A percentile compares a stretch with the other conserved stretches of the same genome.
Evolutionary conservation across 2,329 filamentous ascomycete genomes (phyloP).

Genomic region (Penicillium sp.): DNA sequence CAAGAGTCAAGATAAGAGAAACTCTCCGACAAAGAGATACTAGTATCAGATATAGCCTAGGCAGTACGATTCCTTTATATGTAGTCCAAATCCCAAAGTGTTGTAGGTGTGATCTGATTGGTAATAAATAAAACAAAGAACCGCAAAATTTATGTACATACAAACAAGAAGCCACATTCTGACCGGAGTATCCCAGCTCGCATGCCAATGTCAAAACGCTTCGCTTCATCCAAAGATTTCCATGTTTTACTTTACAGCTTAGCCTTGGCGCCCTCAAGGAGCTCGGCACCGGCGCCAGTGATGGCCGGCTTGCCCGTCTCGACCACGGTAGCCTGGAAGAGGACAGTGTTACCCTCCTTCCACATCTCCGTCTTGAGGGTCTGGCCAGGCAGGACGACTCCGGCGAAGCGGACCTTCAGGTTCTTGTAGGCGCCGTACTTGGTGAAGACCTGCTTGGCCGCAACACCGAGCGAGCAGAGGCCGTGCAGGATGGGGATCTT

Average conservation of each 20-base stretch:
- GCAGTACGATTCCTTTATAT: not conserved
- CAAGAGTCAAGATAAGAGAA: no score
- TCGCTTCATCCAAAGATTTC: slow-evolving; percentile 23
- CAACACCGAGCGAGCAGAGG: slow-evolving; percentile 92
- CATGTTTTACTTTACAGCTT: slow-evolving; percentile 54
- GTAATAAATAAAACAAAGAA: slow-evolving; percentile 9
- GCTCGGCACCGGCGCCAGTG: slow-evolving; percentile 76
- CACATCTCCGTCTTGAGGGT: slow-evolving; percentile 95
- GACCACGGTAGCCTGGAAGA: slow-evolving; percentile 88
- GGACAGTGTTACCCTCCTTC: slow-evolving; percentile 77
- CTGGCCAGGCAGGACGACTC: slow-evolving; percentile 82
- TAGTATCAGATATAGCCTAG: no score
- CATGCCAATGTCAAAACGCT: slow-evolving; percentile 23
- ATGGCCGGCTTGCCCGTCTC: slow-evolving; percentile 92
- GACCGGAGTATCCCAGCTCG: slow-evolving; percentile 19
- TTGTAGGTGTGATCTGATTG: slow-evolving; percentile 7
- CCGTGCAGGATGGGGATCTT: slow-evolving; percentile 93
- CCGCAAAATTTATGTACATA: slow-evolving; percentile 25
- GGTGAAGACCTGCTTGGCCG: slow-evolving; percentile 86
- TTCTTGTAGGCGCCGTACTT: slow-evolving; percentile 83
- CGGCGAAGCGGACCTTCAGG: slow-evolving; percentile 90
- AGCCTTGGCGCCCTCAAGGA: slow-evolving; percentile 58
- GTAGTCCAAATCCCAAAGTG: not conserved
- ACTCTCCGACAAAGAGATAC: no score
- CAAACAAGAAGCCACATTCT: slow-evolving; percentile 27